A percentile compares a stretch with the other conserved stretches of the same genome.
phyloP scores from a whole-genome alignment of 1,139 yeast genomes.

The Pichia sp. region DNA sequence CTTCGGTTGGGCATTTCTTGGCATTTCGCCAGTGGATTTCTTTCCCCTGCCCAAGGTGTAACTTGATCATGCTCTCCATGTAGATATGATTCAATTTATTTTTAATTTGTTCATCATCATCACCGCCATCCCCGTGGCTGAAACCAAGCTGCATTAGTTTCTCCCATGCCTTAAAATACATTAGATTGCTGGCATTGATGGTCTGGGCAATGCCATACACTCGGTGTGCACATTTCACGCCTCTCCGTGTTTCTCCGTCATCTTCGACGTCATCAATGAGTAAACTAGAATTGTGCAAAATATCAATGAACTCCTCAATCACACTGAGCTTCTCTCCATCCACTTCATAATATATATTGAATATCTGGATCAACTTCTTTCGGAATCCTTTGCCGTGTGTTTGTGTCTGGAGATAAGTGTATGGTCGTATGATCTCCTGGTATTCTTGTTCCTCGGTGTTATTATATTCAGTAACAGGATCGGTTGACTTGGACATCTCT shows the following conservation, averaged over 20 bases:
- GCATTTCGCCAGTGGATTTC: conserved; percentile 88
- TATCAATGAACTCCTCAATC: conserved; percentile 48
- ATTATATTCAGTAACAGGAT: too few relatives aligned
- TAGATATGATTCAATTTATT: conserved; percentile 38
- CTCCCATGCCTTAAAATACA: conserved; percentile 73
- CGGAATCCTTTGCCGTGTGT: conserved; percentile 59
- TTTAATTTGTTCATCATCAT: conserved; percentile 7
- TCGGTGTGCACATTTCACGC: conserved; percentile 73
- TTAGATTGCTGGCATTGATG: conserved; percentile 77
- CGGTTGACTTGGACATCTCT: too few relatives aligned
- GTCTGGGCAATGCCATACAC: conserved; percentile 77
- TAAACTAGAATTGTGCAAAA: conserved; percentile 64
- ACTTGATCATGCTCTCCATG: conserved; percentile 69
- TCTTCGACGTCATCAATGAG: conserved; percentile 90
- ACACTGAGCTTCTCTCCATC: conserved; percentile 35
- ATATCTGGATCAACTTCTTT: conserved; percentile 45
- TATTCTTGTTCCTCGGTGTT: not conserved
- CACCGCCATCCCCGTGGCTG: not conserved
- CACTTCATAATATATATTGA: conserved; percentile 46
- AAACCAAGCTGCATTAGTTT: conserved; percentile 32
- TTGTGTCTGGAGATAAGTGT: conserved; percentile 44
- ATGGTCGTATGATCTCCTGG: conserved; percentile 38
- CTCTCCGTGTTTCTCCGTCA: conserved; percentile 65
- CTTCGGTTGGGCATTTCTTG: conserved; percentile 59
- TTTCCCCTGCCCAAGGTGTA: conserved; percentile 88